Evolutionary conservation across 352 stramenopile species (phyloP).

Genomic region (Phytophthora hibernalis): DNA sequence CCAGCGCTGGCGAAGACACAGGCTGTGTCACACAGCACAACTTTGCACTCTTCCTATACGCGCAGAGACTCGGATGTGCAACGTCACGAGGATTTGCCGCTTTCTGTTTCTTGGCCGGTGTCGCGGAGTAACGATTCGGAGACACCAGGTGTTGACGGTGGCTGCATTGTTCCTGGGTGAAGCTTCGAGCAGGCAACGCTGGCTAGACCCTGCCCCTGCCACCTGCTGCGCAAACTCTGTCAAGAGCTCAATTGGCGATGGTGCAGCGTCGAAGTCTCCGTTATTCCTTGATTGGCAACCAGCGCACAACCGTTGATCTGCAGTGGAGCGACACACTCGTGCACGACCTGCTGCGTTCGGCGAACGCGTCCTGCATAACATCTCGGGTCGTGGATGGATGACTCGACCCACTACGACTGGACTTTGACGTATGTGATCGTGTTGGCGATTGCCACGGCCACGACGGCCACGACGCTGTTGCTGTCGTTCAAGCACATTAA

Average conservation of each 20-base stretch:
- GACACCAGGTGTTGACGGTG: slow-evolving; percentile 14
- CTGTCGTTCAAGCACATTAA: slow-evolving; percentile 74
- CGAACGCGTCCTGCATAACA: slow-evolving; percentile 20
- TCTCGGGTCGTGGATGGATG: slow-evolving; percentile 51
- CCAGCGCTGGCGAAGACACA: neutral
- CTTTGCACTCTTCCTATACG: slow-evolving; percentile 13
- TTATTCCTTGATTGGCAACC: slow-evolving; percentile 36
- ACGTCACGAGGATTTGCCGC: slow-evolving; percentile 18
- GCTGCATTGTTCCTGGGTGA: too few relatives aligned
- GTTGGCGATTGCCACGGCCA: slow-evolving; percentile 48
- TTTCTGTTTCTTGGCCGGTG: slow-evolving; percentile 9
- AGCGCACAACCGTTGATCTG: neutral
- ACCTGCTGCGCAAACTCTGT: slow-evolving; percentile 32
- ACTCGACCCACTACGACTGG: slow-evolving; percentile 58
- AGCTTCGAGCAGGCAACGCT: slow-evolving; percentile 10
- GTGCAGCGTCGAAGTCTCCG: slow-evolving; percentile 20
- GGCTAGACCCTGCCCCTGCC: slow-evolving; percentile 11
- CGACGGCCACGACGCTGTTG: slow-evolving; percentile 56
- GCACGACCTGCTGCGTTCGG: slow-evolving; percentile 8
- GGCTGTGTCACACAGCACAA: too few relatives aligned
- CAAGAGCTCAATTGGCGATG: slow-evolving; percentile 36
- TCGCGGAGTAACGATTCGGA: slow-evolving; percentile 13
- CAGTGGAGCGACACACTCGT: neutral
- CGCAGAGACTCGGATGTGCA: slow-evolving; percentile 18
- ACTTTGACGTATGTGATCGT: slow-evolving; percentile 67